Conservation (phyloP, 1,284 basidiomycete species). For the Blastosporella zonata region DNA sequence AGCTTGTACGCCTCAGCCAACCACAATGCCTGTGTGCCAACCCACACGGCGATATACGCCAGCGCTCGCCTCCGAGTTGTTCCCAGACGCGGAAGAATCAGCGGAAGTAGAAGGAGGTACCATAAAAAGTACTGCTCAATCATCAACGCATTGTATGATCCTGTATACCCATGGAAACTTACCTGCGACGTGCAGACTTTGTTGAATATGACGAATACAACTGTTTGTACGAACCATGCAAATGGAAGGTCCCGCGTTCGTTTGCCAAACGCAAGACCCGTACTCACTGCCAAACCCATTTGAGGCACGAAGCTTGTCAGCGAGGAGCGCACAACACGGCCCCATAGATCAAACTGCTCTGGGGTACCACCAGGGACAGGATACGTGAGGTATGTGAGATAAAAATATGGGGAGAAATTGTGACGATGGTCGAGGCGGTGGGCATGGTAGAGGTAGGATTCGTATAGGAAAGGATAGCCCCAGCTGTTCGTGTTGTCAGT, state of each 20-base stretch:
- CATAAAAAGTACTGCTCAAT: conserved; percentile 88
- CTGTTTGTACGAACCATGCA: conserved; percentile 91
- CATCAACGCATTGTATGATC: conserved; percentile 1
- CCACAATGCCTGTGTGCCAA: conserved; percentile 81
- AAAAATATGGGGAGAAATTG: conserved; percentile 98
- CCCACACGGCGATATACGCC: conserved; percentile 63
- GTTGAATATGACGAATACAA: conserved; percentile 91
- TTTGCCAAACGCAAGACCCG: conserved; percentile 65
- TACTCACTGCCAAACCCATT: conserved; percentile 61
- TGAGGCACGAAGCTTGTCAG: conserved; percentile 75
- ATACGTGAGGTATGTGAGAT: conserved; percentile 85
- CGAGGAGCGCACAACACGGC: conserved; percentile 53
- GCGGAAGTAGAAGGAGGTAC: conserved; percentile 91
- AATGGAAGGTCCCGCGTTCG: conserved; percentile 61
- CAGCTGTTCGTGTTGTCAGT: conserved; percentile 56
- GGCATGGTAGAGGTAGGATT: conserved; percentile 94
- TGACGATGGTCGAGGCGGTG: conserved; percentile 92
- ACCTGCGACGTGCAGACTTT: conserved; percentile 98
- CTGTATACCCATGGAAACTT: conserved; percentile 25
- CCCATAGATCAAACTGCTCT: conserved; percentile 42
- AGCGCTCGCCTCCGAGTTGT: conserved; percentile 46
- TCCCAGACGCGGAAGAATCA: conserved; percentile 67
- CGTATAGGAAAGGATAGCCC: conserved; percentile 89
- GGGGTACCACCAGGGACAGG: conserved; percentile 34
- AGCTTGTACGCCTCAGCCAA: conserved; percentile 81